phyloP scores from a whole-genome alignment of 2,329 filamentous ascomycete species.

The Lachnellula suecica region DNA sequence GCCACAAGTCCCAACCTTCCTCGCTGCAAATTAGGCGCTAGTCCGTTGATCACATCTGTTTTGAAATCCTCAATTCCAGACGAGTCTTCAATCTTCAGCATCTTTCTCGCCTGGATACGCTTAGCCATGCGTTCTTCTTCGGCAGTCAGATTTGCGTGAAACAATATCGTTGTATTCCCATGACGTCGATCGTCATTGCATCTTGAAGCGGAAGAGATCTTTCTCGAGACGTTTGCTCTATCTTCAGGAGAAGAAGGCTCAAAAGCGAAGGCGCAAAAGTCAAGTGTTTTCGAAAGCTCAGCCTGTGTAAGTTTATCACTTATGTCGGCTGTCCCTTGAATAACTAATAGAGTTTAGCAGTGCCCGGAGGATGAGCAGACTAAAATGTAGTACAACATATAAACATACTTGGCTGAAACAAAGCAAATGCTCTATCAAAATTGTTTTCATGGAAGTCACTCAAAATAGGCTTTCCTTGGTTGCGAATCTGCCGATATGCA shows the following conservation, averaged over 20 bases:
- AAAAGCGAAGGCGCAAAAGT: constrained; percentile 37
- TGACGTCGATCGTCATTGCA: neutral
- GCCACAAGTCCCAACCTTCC: constrained; percentile 29
- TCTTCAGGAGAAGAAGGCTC: constrained; percentile 7
- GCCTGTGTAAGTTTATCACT: constrained; percentile 30
- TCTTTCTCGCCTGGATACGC: constrained; percentile 31
- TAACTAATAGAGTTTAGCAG: no score
- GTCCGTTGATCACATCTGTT: constrained; percentile 30
- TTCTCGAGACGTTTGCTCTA: neutral
- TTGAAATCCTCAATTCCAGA: constrained; percentile 35
- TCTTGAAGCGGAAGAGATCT: neutral
- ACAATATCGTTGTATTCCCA: neutral
- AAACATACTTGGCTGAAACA: constrained; percentile 3
- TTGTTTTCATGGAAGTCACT: constrained; percentile 41
- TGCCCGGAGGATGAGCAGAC: no score
- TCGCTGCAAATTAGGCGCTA: constrained; percentile 23
- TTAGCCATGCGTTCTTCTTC: constrained; percentile 20
- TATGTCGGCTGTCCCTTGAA: constrained; percentile 1
- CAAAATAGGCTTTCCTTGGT: constrained; percentile 39
- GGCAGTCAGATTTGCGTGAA: neutral
- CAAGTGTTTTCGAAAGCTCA: constrained; percentile 33
- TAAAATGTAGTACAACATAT: no score
- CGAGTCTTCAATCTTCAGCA: constrained; percentile 33
- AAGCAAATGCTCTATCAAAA: constrained; percentile 42
- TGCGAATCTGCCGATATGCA: constrained; percentile 40